These are phyloP conservation scores for Rhizopogon vesiculosus DNA, from an alignment of 768 basidiomycete species.

Conservation along the genomic window DNA sequence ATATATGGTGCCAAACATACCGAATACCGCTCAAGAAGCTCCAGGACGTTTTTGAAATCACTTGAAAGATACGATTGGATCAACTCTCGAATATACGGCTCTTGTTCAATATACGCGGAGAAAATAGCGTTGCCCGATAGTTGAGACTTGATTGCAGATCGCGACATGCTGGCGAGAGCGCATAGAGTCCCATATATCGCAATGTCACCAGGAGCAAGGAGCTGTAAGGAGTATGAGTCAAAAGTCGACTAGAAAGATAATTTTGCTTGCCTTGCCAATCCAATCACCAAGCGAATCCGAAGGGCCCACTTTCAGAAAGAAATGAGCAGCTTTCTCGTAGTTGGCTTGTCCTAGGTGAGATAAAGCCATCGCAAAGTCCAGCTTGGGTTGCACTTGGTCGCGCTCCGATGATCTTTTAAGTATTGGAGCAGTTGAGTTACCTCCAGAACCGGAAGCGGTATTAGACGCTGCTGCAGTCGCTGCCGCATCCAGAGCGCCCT, in stretches of 20 bases:
- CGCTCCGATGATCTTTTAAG: constrained; percentile 50
- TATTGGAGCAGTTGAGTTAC: constrained; percentile 13
- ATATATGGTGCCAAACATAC: constrained; percentile 33
- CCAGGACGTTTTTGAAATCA: constrained; percentile 80
- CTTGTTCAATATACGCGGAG: constrained; percentile 75
- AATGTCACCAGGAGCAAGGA: constrained; percentile 78
- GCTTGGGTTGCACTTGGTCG: constrained; percentile 68
- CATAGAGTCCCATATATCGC: constrained; percentile 85
- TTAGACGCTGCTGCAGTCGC: constrained; percentile 32
- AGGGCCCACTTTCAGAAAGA: constrained; percentile 66
- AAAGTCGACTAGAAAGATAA: neutral
- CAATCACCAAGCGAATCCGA: constrained; percentile 70
- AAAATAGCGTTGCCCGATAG: constrained; percentile 69
- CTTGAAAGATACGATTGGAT: constrained; percentile 83
- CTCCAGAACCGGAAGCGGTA: constrained; percentile 19
- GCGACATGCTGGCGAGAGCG: constrained; percentile 71
- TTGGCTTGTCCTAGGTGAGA: constrained; percentile 65
- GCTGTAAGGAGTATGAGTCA: constrained; percentile 31
- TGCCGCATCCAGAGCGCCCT: constrained; percentile 76
- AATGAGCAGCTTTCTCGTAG: constrained; percentile 77
- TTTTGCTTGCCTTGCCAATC: constrained; percentile 55
- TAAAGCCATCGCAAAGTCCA: constrained; percentile 78
- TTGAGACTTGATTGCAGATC: constrained; percentile 63
- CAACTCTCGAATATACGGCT: constrained; percentile 83
- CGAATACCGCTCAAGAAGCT: constrained; percentile 67